Percentiles rank a stretch among this genome's conserved stretches.
Evolutionary conservation across 768 basidiomycete species (phyloP).

Genomic region (Leccinum broughii): DNA sequence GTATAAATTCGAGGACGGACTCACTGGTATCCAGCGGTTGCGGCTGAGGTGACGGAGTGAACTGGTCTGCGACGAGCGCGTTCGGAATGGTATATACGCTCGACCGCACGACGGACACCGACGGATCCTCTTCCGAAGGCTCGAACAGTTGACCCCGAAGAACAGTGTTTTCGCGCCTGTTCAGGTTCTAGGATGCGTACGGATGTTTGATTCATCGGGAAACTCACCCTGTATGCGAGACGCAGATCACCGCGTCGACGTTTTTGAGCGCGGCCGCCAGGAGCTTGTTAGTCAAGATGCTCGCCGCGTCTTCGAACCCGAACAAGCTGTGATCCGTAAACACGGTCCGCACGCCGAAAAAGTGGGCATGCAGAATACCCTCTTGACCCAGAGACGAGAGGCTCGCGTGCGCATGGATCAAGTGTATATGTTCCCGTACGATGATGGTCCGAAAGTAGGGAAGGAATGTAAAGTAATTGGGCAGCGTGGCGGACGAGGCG

Average conservation of each 20-base stretch:
- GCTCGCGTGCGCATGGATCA: constrained; percentile 91
- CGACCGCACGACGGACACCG: constrained; percentile 45
- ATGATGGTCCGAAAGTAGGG: constrained; percentile 92
- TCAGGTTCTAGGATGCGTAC: neutral
- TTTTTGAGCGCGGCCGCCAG: constrained; percentile 83
- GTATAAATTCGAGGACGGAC: neutral
- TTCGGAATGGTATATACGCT: constrained; percentile 94
- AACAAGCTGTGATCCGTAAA: constrained; percentile 98
- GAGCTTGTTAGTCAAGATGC: constrained; percentile 96
- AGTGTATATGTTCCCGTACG: constrained; percentile 77
- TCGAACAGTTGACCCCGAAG: constrained; percentile 80
- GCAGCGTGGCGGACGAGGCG: constrained; percentile 89
- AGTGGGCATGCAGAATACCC: constrained; percentile 84
- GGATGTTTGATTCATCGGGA: neutral
- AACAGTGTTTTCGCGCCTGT: constrained; percentile 95
- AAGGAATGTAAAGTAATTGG: constrained; percentile 89
- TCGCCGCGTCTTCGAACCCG: constrained; percentile 95
- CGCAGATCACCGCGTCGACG: constrained; percentile 93
- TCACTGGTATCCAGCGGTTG: constrained; percentile 57
- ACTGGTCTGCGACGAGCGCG: constrained; percentile 83
- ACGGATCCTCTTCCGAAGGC: constrained; percentile 42
- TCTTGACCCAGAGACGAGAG: constrained; percentile 92
- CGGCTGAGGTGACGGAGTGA: constrained; percentile 58
- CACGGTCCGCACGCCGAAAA: constrained; percentile 85
- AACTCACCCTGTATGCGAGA: constrained; percentile 91